phyloP scores from a whole-genome alignment of 75 land plant species.

The Ceratopteris richardii region DNA sequence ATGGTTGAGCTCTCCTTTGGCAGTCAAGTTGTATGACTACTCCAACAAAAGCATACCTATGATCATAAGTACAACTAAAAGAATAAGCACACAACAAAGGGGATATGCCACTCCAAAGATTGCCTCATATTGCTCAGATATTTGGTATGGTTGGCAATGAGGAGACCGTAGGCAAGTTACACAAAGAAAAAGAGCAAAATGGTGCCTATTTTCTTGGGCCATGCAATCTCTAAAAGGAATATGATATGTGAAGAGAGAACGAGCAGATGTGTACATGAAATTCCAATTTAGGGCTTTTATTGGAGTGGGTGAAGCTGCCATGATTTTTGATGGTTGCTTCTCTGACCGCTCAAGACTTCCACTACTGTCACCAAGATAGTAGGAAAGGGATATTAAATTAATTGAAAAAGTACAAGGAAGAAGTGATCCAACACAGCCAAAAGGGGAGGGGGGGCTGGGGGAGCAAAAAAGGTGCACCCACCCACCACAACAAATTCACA shows the following conservation, averaged over 20 bases:
- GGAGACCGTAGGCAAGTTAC: constrained; percentile 6
- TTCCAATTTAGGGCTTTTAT: too few species aligned
- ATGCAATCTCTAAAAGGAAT: constrained; percentile 27
- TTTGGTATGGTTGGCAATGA: constrained; percentile 10
- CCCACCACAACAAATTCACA: too few species aligned
- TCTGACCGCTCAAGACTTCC: too few species aligned
- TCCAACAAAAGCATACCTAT: constrained; percentile 30
- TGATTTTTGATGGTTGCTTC: too few species aligned
- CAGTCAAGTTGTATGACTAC: constrained; percentile 33
- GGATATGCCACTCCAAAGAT: constrained; percentile 30
- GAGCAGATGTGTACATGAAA: too few species aligned
- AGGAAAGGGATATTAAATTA: too few species aligned
- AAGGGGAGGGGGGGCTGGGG: too few species aligned
- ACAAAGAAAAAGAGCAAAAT: constrained; percentile 13
- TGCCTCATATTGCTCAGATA: constrained; percentile 16
- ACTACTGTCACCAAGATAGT: too few species aligned
- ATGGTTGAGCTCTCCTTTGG: constrained; percentile 24
- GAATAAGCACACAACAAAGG: constrained; percentile 28
- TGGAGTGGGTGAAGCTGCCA: too few species aligned
- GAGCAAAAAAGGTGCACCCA: too few species aligned
- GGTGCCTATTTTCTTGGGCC: constrained; percentile 9
- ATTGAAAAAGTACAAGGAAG: too few species aligned
- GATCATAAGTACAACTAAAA: constrained; percentile 21
- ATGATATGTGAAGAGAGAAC: constrained; percentile 37
- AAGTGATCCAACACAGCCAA: too few species aligned